phyloP scores from a whole-genome alignment of 495 filamentous ascomycete species.

The Tuber umbilicatum region DNA sequence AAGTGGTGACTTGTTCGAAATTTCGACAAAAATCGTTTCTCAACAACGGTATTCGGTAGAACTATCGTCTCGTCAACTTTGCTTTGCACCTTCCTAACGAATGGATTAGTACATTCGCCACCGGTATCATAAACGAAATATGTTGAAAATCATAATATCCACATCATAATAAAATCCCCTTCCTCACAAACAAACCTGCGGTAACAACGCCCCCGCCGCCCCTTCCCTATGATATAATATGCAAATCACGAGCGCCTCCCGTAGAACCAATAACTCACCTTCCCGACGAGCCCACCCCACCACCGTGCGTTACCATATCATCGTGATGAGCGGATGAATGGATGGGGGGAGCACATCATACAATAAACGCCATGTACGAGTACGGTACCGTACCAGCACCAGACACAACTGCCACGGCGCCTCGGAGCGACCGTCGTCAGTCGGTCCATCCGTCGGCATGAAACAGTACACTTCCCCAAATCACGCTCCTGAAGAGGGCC shows the following conservation, averaged over 20 bases:
- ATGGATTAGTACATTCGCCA: not conserved
- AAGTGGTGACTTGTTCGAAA: slow-evolving; percentile 1
- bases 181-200: too few species aligned
- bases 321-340: not conserved
- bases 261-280: not conserved
- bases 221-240: too few species aligned
- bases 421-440: not conserved
- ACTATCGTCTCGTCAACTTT: not conserved
- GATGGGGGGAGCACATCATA: not conserved
- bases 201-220: too few species aligned
- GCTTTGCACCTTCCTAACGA: not conserved
- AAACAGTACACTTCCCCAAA: not conserved
- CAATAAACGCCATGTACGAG: not conserved
- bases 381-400: not conserved
- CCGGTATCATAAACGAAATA: not conserved
- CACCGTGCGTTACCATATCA: not conserved
- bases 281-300: not conserved
- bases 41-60: not conserved
- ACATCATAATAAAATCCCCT: not conserved
- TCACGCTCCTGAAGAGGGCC: not conserved
- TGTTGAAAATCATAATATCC: not conserved
- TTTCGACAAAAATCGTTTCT: not conserved
- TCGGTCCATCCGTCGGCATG: not conserved
- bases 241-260: not conserved
- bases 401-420: not conserved